Evolutionary conservation across 2,329 filamentous ascomycete species (phyloP).

Genomic region (Podosphaera xanthii): DNA sequence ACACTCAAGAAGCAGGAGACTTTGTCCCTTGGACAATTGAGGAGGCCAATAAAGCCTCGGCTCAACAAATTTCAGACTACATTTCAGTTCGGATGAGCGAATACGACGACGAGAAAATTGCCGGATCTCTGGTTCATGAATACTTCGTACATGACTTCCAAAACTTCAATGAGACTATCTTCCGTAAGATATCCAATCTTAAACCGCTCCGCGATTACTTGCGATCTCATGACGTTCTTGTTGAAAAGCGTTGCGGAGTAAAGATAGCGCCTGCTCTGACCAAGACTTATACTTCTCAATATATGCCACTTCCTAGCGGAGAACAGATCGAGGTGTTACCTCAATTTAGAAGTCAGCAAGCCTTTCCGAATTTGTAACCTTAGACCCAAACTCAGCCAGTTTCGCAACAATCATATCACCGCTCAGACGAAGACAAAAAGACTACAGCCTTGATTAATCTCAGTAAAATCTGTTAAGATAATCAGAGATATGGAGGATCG

Average conservation of each 20-base stretch:
- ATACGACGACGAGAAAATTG: not conserved
- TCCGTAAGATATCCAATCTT: not conserved
- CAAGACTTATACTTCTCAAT: not conserved
- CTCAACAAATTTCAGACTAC: not conserved
- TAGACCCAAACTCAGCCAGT: not conserved
- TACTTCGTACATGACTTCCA: not conserved
- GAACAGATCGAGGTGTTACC: not conserved
- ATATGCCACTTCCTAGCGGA: not conserved
- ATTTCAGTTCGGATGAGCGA: not conserved
- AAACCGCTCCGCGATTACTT: not conserved
- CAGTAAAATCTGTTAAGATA: not conserved
- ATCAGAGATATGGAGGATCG: not conserved
- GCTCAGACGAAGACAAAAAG: not conserved
- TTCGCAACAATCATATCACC: not conserved
- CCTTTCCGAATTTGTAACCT: too few relatives aligned
- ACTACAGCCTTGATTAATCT: not conserved
- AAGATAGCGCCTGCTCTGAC: not conserved
- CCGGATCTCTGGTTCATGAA: not conserved
- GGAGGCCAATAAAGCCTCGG: not conserved
- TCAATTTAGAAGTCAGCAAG: not conserved
- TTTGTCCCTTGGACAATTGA: not conserved
- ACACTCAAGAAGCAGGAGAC: not conserved
- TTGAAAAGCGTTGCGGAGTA: not conserved
- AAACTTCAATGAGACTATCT: not conserved
- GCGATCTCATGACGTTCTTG: not conserved